A percentile compares a stretch with the other conserved stretches of the same genome.
These are phyloP conservation scores for Hymenotorrendiella dingleyae DNA, from an alignment of 2,329 filamentous ascomycete species.

Conservation along the genomic window DNA sequence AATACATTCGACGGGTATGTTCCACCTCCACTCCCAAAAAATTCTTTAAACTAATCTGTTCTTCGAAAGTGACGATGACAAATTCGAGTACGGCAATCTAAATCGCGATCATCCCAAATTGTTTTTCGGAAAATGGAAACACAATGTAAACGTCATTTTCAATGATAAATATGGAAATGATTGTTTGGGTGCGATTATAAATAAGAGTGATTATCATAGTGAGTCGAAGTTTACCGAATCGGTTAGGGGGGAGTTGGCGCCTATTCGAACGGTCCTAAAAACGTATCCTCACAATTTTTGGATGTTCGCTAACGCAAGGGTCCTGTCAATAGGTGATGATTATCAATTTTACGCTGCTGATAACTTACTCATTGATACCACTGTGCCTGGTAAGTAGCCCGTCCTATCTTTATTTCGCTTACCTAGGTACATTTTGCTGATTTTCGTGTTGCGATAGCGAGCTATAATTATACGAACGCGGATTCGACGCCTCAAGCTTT, in stretches of 20 bases:
- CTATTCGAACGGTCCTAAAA: no score
- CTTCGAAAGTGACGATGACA: constrained; percentile 7
- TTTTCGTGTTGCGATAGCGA: constrained; percentile 3
- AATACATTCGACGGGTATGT: constrained; percentile 14
- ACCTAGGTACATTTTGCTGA: background rate
- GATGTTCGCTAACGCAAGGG: no score
- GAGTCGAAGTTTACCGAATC: no score
- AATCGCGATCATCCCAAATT: constrained; percentile 15
- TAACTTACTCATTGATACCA: constrained; percentile 10
- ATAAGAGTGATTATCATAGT: constrained; percentile 17
- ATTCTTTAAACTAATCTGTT: constrained; percentile 1
- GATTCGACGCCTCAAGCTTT: constrained; percentile 15
- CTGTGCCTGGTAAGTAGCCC: constrained; percentile 16
- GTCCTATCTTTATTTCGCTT: background rate
- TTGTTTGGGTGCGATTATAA: constrained; percentile 11
- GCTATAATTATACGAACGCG: constrained; percentile 13
- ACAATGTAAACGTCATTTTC: constrained; percentile 12
- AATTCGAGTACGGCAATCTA: constrained; percentile 11
- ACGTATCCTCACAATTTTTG: no score
- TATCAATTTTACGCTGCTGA: constrained; percentile 15
- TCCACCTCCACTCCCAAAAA: background rate
- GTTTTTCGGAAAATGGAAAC: constrained; percentile 19
- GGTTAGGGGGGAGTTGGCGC: no score
- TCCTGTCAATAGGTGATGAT: no score
- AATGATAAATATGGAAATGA: constrained; percentile 15